Percentiles rank a stretch among this genome's conserved stretches.
Evolutionary conservation across 106 monocot species (phyloP).

Genomic region (Allium cepa): DNA sequence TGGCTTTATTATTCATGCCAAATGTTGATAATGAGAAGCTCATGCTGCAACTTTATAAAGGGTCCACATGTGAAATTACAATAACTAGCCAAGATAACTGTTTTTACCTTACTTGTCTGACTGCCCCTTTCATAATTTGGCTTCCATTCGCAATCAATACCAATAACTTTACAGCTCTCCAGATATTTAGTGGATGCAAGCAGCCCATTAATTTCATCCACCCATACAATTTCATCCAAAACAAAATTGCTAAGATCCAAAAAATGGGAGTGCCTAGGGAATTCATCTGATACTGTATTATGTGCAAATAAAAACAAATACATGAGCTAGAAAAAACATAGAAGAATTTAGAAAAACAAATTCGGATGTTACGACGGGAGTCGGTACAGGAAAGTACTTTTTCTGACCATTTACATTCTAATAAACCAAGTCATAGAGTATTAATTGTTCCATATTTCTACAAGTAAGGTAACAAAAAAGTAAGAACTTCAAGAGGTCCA

Average conservation of each 20-base stretch:
- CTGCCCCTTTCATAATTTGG: conserved; percentile 88
- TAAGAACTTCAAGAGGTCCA: no score
- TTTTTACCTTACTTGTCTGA: conserved; percentile 69
- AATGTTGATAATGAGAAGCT: no score
- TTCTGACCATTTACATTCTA: no score
- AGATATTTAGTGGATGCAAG: conserved; percentile 58
- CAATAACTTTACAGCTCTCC: conserved; percentile 80
- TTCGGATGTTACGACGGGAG: no score
- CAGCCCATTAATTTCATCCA: conserved; percentile 59
- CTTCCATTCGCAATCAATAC: conserved; percentile 98
- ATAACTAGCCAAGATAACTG: no score
- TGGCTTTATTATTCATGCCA: no score
- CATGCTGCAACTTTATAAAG: no score
- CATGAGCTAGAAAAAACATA: background rate
- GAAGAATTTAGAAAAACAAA: background rate
- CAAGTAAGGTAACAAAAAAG: no score
- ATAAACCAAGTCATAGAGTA: no score
- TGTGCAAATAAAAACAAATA: background rate
- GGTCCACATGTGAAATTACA: no score
- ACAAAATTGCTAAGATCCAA: conserved; percentile 50
- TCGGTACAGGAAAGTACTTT: no score
- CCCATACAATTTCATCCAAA: conserved; percentile 72
- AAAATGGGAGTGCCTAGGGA: conserved; percentile 23
- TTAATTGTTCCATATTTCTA: no score
- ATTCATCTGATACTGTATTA: conserved; percentile 38